phyloP scores from a whole-genome alignment of 306 rosid genomes.

The Comarum palustre region DNA sequence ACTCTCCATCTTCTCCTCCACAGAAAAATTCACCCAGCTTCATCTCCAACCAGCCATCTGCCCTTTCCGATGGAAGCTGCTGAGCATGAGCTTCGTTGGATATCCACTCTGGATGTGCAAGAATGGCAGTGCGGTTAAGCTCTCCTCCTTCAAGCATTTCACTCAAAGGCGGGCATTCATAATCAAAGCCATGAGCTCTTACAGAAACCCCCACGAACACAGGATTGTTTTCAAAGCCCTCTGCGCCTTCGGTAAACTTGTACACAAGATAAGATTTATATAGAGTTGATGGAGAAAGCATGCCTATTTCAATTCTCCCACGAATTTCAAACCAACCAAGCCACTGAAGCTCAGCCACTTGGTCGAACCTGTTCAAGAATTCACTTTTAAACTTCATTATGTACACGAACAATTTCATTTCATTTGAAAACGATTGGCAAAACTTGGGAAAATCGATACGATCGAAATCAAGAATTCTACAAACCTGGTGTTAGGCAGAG shows the following conservation, averaged over 20 bases:
- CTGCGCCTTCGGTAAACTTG: slow-evolving; percentile 20
- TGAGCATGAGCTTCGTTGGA: neutral
- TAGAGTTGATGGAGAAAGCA: slow-evolving; percentile 43
- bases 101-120: slow-evolving; percentile 8
- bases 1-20: slow-evolving; percentile 31
- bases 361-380: slow-evolving; percentile 38
- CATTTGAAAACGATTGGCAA: too few relatives aligned
- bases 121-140: slow-evolving; percentile 25
- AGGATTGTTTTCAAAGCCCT: neutral
- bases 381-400: neutral
- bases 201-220: slow-evolving; percentile 39
- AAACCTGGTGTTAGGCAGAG: slow-evolving; percentile 43
- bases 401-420: too few relatives aligned
- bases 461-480: too few relatives aligned
- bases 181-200: neutral
- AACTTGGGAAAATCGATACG: too few relatives aligned
- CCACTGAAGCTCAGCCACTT: slow-evolving; percentile 50
- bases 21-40: slow-evolving; percentile 56
- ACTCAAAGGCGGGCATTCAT: neutral
- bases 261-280: slow-evolving; percentile 60
- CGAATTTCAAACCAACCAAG: slow-evolving; percentile 62
- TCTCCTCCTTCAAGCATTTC: slow-evolving; percentile 16
- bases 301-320: slow-evolving; percentile 35
- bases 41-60: slow-evolving; percentile 61
- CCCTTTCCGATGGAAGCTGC: slow-evolving; percentile 31